These are phyloP conservation scores for Trametes sanguinea DNA, from an alignment of 768 basidiomycete species.

Conservation along the genomic window DNA sequence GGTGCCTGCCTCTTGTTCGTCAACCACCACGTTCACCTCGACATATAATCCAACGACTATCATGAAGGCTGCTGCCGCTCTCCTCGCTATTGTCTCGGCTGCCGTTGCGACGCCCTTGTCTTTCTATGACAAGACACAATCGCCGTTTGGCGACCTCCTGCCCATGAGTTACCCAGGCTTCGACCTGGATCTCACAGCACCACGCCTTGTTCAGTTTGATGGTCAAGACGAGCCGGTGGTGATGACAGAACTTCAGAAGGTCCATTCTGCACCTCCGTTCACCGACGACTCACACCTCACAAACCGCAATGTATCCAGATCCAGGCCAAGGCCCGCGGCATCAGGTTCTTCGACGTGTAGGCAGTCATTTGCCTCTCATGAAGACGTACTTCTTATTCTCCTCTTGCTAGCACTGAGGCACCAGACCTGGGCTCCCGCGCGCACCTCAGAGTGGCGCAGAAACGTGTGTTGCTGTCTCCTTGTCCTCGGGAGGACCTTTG, in stretches of 20 bases:
- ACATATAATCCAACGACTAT: background rate
- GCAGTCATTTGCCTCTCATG: slow-evolving; percentile 10
- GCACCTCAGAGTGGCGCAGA: slow-evolving; percentile 37
- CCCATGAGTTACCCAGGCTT: slow-evolving; percentile 54
- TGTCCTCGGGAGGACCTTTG: slow-evolving; percentile 9
- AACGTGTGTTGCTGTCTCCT: slow-evolving; percentile 39
- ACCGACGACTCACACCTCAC: slow-evolving; percentile 11
- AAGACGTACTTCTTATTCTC: slow-evolving; percentile 4
- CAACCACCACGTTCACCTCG: slow-evolving; percentile 5
- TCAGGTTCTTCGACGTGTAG: slow-evolving; percentile 88
- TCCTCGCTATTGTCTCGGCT: slow-evolving; percentile 48
- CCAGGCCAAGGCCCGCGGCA: slow-evolving; percentile 70
- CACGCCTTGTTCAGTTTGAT: slow-evolving; percentile 75
- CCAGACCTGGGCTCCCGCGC: slow-evolving; percentile 53
- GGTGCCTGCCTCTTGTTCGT: slow-evolving; percentile 1
- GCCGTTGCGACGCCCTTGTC: slow-evolving; percentile 44
- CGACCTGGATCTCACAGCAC: slow-evolving; percentile 68
- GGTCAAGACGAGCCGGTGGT: slow-evolving; percentile 62
- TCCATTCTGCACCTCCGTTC: slow-evolving; percentile 30
- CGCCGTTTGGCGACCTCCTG: slow-evolving; percentile 37
- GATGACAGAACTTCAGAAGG: slow-evolving; percentile 93
- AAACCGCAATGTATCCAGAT: slow-evolving; percentile 49
- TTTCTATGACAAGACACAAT: slow-evolving; percentile 37
- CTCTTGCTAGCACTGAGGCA: slow-evolving; percentile 66
- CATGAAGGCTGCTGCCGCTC: slow-evolving; percentile 53